These are phyloP conservation scores for Aspergillus leporis DNA, from an alignment of 495 filamentous ascomycete genomes.

Conservation along the genomic window DNA sequence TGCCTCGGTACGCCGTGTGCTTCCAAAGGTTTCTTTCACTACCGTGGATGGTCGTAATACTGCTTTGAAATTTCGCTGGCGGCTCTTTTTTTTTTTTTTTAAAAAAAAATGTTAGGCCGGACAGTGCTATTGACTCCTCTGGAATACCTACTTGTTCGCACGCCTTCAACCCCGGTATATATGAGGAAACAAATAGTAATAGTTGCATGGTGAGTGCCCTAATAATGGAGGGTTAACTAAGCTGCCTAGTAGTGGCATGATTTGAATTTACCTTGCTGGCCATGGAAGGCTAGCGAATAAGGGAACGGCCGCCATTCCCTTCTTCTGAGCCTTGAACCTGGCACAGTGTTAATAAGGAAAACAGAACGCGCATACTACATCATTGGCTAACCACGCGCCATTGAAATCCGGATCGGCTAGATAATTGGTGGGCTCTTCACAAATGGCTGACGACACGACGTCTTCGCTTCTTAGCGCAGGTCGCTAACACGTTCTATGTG, in stretches of 20 bases:
- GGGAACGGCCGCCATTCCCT: conserved; percentile 1
- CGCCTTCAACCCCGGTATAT: too few species aligned
- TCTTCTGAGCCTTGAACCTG: conserved; percentile 4
- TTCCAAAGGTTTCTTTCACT: too few species aligned
- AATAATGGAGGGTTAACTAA: not conserved
- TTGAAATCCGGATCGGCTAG: conserved; percentile 1
- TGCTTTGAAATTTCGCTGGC: too few species aligned
- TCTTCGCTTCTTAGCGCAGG: conserved; percentile 2
- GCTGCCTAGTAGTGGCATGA: too few species aligned
- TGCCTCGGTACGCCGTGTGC: too few species aligned
- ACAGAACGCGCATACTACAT: not conserved
- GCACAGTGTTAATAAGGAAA: not conserved
- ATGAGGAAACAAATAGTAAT: too few species aligned
- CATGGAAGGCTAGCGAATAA: conserved; percentile 8
- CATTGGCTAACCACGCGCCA: not conserved
- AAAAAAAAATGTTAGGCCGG: too few species aligned
- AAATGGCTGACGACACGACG: not conserved
- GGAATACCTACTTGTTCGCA: too few species aligned
- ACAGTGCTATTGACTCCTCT: too few species aligned
- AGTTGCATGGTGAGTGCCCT: not conserved
- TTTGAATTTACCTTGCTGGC: conserved; percentile 11
- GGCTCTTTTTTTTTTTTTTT: too few species aligned
- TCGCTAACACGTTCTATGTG: not conserved
- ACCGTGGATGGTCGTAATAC: too few species aligned
- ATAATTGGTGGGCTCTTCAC: not conserved